phyloP scores from a whole-genome alignment of 192 early-diverging fungal genomes.

The Backusella parvicylindrica region DNA sequence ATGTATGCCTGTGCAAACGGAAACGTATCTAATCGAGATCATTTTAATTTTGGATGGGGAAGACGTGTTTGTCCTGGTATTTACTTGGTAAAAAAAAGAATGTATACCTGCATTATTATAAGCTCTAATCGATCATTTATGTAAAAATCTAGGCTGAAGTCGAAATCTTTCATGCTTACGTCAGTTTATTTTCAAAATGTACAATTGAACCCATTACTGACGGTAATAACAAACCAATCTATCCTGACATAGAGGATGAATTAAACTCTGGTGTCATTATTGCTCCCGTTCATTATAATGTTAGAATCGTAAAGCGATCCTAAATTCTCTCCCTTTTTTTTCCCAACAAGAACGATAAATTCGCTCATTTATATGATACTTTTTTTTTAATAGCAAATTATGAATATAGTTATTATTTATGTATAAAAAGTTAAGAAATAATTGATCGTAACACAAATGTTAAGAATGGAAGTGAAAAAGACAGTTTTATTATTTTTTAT shows the following conservation, averaged over 20 bases:
- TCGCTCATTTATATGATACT: too few relatives aligned
- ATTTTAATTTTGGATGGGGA: constrained; percentile 4
- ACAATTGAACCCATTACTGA: not conserved
- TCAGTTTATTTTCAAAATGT: not conserved
- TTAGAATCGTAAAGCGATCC: too few relatives aligned
- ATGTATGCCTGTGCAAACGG: not conserved
- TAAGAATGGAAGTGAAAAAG: too few relatives aligned
- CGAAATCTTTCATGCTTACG: not conserved
- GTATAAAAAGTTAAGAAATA: too few relatives aligned
- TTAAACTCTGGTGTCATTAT: not conserved
- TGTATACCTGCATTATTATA: too few relatives aligned
- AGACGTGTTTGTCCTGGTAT: constrained; percentile 11
- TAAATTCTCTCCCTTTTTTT: too few relatives aligned
- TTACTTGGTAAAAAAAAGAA: constrained; percentile 11
- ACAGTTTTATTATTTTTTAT: too few relatives aligned
- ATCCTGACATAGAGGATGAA: not conserved
- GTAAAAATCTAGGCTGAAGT: not conserved
- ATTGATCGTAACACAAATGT: too few relatives aligned
- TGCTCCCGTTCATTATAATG: not conserved
- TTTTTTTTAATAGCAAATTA: too few relatives aligned
- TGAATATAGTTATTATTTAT: too few relatives aligned
- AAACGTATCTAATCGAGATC: not conserved
- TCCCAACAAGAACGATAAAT: too few relatives aligned
- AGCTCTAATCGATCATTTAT: too few relatives aligned
- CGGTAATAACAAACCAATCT: not conserved